Conservation (phyloP, 257 asterid species). For the Verbena officinalis region DNA sequence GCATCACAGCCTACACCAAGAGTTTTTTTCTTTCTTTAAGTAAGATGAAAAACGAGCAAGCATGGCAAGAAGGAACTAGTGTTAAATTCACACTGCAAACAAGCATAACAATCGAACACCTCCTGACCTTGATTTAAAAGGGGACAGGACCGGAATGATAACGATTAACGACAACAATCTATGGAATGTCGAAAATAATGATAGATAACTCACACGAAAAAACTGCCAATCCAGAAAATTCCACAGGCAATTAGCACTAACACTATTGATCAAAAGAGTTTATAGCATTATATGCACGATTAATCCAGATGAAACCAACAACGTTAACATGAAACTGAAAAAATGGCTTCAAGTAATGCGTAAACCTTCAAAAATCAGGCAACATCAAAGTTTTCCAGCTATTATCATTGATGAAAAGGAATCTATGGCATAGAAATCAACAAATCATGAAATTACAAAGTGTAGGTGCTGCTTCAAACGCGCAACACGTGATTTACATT, state of each 20-base stretch:
- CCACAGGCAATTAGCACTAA: not conserved
- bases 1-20: conserved; percentile 63
- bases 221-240: not conserved
- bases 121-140: not conserved
- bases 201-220: not conserved
- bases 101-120: not conserved
- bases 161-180: not conserved
- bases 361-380: not conserved
- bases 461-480: too few relatives aligned
- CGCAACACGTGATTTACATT: conserved; percentile 1
- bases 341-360: too few relatives aligned
- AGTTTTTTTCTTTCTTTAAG: not conserved
- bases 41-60: not conserved
- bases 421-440: not conserved
- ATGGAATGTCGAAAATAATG: too few relatives aligned
- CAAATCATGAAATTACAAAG: too few relatives aligned
- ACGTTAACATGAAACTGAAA: not conserved
- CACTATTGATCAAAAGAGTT: not conserved
- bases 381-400: too few relatives aligned
- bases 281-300: not conserved
- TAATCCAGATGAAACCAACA: conserved; percentile 1
- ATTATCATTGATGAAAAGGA: not conserved
- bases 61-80: not conserved
- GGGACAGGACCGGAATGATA: not conserved
- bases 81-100: not conserved